These are phyloP conservation scores for Lepidopterella palustris DNA, from an alignment of 495 filamentous ascomycete genomes.

Conservation along the genomic window DNA sequence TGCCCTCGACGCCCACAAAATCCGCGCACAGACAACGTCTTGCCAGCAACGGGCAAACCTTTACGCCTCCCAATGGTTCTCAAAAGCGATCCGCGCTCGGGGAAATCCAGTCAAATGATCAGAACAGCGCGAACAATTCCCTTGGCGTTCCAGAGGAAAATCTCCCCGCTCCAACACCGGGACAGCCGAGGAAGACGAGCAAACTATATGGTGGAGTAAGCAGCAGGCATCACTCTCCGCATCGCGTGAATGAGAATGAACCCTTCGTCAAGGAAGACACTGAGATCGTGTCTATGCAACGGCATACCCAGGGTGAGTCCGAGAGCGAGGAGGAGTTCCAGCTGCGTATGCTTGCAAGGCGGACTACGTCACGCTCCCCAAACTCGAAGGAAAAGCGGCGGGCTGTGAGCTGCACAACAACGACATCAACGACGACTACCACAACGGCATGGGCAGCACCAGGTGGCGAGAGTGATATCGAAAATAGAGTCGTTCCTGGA, in stretches of 20 bases:
- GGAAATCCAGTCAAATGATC: constrained; percentile 77
- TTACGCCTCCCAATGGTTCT: constrained; percentile 75
- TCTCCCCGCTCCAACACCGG: constrained; percentile 89
- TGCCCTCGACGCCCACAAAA: constrained; percentile 73
- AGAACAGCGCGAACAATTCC: constrained; percentile 26
- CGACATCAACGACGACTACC: constrained; percentile 49
- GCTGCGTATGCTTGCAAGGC: constrained; percentile 59
- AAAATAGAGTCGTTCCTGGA: constrained; percentile 37
- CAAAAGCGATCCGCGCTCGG: constrained; percentile 79
- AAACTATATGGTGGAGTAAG: constrained; percentile 46
- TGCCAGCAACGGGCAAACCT: constrained; percentile 54
- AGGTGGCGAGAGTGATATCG: constrained; percentile 31
- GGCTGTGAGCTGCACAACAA: constrained; percentile 54
- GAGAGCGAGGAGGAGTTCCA: constrained; percentile 75
- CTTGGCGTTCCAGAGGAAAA: constrained; percentile 62
- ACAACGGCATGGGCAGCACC: constrained; percentile 26
- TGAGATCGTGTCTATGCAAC: constrained; percentile 47
- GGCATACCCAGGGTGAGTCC: constrained; percentile 43
- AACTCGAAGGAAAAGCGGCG: constrained; percentile 42
- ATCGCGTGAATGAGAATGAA: constrained; percentile 41
- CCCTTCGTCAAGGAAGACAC: constrained; percentile 38
- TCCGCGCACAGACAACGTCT: constrained; percentile 47
- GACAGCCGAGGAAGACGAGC: constrained; percentile 86
- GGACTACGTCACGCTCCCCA: constrained; percentile 41
- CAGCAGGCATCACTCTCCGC: constrained; percentile 29